These are phyloP conservation scores for Canariomyces notabilis DNA, from an alignment of 2,329 filamentous ascomycete genomes.

Conservation along the genomic window DNA sequence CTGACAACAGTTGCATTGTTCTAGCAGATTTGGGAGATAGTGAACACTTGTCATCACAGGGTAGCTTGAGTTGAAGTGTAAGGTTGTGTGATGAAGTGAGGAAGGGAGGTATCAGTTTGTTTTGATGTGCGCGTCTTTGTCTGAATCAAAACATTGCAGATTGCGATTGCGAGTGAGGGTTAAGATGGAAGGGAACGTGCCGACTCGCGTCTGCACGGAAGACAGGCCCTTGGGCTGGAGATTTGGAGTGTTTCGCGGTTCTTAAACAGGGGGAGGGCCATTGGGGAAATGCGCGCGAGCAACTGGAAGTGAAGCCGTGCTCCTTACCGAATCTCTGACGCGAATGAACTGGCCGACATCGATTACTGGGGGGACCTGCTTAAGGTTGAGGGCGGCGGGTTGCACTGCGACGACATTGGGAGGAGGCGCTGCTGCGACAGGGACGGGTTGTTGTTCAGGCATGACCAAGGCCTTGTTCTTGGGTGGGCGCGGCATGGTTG, in stretches of 20 bases:
- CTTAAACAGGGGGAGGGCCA: constrained; percentile 1
- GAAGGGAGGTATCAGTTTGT: too few species aligned
- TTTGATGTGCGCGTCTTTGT: background rate
- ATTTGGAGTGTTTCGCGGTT: background rate
- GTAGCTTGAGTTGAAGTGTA: too few species aligned
- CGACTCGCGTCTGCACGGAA: constrained; percentile 1
- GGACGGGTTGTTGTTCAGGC: constrained; percentile 13
- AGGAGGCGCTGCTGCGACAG: constrained; percentile 16
- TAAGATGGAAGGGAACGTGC: background rate
- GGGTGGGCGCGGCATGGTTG: constrained; percentile 41
- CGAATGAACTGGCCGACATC: constrained; percentile 73
- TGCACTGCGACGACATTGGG: constrained; percentile 18
- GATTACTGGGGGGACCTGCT: constrained; percentile 41
- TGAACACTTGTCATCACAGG: too few species aligned
- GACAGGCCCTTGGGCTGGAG: background rate
- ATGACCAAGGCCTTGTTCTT: constrained; percentile 38
- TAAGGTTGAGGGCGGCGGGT: constrained; percentile 6
- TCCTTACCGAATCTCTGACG: constrained; percentile 75
- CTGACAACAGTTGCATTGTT: too few species aligned
- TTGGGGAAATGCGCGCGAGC: constrained; percentile 9
- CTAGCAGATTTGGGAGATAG: too few species aligned
- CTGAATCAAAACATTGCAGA: background rate
- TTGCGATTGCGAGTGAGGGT: background rate
- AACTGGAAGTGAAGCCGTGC: constrained; percentile 10
- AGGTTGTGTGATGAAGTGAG: background rate